These are phyloP conservation scores for Plantago ovata DNA, from an alignment of 257 asterid species.

Conservation along the genomic window DNA sequence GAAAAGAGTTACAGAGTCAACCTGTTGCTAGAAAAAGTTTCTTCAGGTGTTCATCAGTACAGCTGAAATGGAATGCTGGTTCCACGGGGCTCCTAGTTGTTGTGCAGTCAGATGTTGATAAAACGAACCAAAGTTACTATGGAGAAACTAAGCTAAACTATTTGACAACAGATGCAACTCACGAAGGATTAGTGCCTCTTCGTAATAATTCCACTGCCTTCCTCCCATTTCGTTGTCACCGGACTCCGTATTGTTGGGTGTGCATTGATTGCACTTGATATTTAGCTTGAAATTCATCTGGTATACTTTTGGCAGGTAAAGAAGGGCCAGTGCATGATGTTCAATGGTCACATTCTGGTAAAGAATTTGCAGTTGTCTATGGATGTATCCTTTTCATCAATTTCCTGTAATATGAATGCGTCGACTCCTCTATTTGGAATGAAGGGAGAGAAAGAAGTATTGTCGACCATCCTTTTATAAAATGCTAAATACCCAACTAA, in stretches of 20 bases:
- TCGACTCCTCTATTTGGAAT: slow-evolving; percentile 3
- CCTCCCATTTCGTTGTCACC: slow-evolving; percentile 3
- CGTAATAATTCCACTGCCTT: slow-evolving; percentile 38
- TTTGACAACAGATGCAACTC: slow-evolving; percentile 90
- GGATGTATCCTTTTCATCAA: slow-evolving; percentile 80
- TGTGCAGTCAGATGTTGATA: slow-evolving; percentile 97
- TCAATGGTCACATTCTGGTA: slow-evolving; percentile 87
- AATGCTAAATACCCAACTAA: too few relatives aligned
- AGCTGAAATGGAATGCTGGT: slow-evolving; percentile 75
- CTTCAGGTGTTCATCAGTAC: slow-evolving; percentile 91
- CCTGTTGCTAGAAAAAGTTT: slow-evolving; percentile 87
- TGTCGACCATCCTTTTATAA: too few relatives aligned
- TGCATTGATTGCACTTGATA: slow-evolving; percentile 10
- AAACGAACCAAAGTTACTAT: slow-evolving; percentile 96
- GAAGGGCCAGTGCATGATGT: slow-evolving; percentile 99
- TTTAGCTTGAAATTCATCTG: slow-evolving; percentile 19
- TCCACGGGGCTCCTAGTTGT: slow-evolving; percentile 83
- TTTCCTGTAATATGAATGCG: neutral
- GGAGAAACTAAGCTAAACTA: slow-evolving; percentile 92
- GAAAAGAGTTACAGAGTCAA: slow-evolving; percentile 70
- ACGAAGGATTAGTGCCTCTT: slow-evolving; percentile 92
- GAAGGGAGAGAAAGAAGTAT: slow-evolving; percentile 1
- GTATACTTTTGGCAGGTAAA: slow-evolving; percentile 58
- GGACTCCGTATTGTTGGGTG: slow-evolving; percentile 1
- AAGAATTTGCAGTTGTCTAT: slow-evolving; percentile 97